Percentiles rank a stretch among this genome's conserved stretches.
These are phyloP conservation scores for Inga laurina DNA, from an alignment of 306 rosid genomes.

Conservation along the genomic window DNA sequence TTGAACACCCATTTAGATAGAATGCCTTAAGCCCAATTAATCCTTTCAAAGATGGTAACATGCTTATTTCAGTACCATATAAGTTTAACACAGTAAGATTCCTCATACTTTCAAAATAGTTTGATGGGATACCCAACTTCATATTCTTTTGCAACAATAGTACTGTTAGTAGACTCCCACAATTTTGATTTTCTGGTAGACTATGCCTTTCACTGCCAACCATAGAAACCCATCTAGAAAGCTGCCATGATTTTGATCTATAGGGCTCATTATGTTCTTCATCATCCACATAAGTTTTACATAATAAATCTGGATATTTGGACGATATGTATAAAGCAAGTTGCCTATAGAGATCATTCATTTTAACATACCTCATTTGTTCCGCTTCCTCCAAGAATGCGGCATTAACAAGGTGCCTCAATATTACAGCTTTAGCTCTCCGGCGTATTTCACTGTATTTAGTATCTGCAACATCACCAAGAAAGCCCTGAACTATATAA, in stretches of 20 bases:
- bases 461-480: slow-evolving; percentile 11
- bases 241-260: not conserved
- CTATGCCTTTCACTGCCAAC: not conserved
- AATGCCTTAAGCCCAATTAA: not conserved
- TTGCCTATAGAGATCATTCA: not conserved
- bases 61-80: not conserved
- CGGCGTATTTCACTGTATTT: too few species aligned
- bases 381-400: slow-evolving; percentile 4
- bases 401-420: slow-evolving; percentile 21
- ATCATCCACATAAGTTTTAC: not conserved
- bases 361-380: not conserved
- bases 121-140: not conserved
- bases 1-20: too few species aligned
- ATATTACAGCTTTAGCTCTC: too few species aligned
- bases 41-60: not conserved
- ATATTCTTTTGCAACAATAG: not conserved
- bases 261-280: not conserved
- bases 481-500: slow-evolving; percentile 31
- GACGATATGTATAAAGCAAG: slow-evolving; percentile 5
- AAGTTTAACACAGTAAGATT: slow-evolving; percentile 13
- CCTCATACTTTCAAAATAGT: not conserved
- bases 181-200: not conserved
- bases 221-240: not conserved
- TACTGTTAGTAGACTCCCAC: not conserved
- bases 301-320: not conserved